Percentiles rank a stretch among this genome's conserved stretches.
Conservation (phyloP, 306 rosid genomes). For the Prunus fruticosa region DNA sequence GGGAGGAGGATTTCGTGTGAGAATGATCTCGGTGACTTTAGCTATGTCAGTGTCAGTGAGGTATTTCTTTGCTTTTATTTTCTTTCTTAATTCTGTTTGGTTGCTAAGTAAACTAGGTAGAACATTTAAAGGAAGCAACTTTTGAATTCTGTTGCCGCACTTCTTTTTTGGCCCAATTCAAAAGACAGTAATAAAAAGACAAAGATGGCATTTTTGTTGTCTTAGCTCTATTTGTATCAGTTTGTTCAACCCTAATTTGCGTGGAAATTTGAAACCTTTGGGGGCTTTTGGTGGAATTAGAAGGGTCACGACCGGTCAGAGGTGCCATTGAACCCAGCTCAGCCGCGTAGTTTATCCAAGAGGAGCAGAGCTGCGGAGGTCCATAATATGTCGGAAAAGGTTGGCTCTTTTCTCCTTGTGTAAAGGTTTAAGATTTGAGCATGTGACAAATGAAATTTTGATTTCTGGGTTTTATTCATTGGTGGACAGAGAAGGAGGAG, state of each 20-base stretch:
- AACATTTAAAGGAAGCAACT: neutral
- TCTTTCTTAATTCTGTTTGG: neutral
- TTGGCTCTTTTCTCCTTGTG: conserved; percentile 10
- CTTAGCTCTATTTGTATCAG: neutral
- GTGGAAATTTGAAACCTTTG: conserved; percentile 14
- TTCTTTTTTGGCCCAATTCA: too few relatives aligned
- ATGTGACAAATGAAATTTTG: neutral
- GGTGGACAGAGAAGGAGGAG: conserved; percentile 85
- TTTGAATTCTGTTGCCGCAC: neutral
- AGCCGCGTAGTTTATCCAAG: conserved; percentile 64
- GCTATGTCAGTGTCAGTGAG: conserved; percentile 65
- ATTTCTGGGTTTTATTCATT: conserved; percentile 26
- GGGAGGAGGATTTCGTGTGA: conserved; percentile 36
- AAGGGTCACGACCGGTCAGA: conserved; percentile 55
- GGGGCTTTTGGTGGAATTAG: conserved; percentile 23
- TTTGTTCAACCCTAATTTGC: conserved; percentile 17
- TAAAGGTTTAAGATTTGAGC: neutral
- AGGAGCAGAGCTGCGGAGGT: conserved; percentile 92
- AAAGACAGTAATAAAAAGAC: neutral
- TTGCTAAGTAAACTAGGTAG: conserved; percentile 1
- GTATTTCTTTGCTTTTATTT: conserved; percentile 14
- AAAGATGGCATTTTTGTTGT: neutral
- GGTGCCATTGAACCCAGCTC: conserved; percentile 40
- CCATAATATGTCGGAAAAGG: conserved; percentile 96
- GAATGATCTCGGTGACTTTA: conserved; percentile 42